Base-by-base conservation (phyloP, 2,329 filamentous ascomycete species). In the Colletotrichum simmondsii region DNA sequence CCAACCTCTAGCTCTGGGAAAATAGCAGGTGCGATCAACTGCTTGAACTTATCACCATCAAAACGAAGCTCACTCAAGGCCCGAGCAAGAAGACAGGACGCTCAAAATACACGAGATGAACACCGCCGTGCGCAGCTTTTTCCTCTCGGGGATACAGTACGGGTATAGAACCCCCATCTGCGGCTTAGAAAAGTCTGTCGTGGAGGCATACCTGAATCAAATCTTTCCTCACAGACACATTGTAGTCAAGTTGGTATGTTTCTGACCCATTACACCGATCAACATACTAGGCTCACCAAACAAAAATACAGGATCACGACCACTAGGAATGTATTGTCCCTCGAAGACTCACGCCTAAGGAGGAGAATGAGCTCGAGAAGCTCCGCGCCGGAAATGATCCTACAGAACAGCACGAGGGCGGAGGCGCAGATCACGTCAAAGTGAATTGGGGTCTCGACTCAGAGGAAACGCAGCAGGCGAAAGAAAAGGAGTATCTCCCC, bases 281-380 rank as follows among this genome's bases (percentile, higher is more conserved):
- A 12, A 32, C 49, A 24, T 49, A 37, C 62, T 5, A 11, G 28
- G 37, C 28, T 12, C 10, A 10, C 28, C 14, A 19, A 16, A 42
- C 30, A 24, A 8, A 8, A 37, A 32, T 26, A 49, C 14, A 28
- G 14, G 62, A 37, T 11, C 16, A 52, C 49, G 52, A 42, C 62
- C 53, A 65, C 22, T 65, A 65, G 62, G 53, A 65, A 8, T 56
- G 62, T 28, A 14, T 22, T 24, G 30, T 65, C 52, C 52, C 46
- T 22, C 62, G 62, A n/a, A 49, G 22, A n/a, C 62, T 52, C 10
- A 65, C n/a, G 8, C 4, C 19, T 6, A 30, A 42, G n/a, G 52
- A 56, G 49, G 62, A 56, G 11, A 42, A 30, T 6, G 24, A 16
- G 11, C 53, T 56, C 16, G 14, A 54, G 46, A 30, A 6, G 10